Percentiles rank a stretch among this genome's conserved stretches.
Conservation (phyloP, 2,329 filamentous ascomycete species). For the Exserohilum rostratum region DNA sequence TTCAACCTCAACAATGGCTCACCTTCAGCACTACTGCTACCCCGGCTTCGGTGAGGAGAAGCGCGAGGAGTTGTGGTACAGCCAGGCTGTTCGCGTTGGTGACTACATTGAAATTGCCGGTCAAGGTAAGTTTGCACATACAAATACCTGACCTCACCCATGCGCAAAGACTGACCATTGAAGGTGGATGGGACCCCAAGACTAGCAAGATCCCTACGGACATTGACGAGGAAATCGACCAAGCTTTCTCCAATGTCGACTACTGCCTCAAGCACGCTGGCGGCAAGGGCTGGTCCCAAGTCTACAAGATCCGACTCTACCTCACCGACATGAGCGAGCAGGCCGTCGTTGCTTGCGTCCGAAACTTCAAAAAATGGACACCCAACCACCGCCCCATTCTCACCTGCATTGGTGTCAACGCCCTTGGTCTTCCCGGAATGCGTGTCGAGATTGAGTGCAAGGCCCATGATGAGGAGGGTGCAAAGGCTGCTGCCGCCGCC, state of each 20-base stretch:
- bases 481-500: background rate
- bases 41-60: constrained; percentile 47
- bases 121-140: constrained; percentile 36
- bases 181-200: constrained; percentile 45
- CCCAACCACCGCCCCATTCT: constrained; percentile 31
- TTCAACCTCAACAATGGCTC: no score
- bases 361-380: constrained; percentile 35
- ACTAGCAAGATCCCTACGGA: constrained; percentile 24
- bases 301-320: constrained; percentile 47
- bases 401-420: constrained; percentile 29
- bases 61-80: constrained; percentile 40
- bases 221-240: constrained; percentile 41
- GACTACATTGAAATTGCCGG: constrained; percentile 45
- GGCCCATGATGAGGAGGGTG: constrained; percentile 13
- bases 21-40: constrained; percentile 49
- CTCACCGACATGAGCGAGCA: constrained; percentile 26
- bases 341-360: constrained; percentile 23
- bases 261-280: constrained; percentile 58
- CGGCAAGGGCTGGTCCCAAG: constrained; percentile 63
- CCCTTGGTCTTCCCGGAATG: constrained; percentile 50
- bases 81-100: constrained; percentile 46
- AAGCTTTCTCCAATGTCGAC: constrained; percentile 65
- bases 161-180: background rate
- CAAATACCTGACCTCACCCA: no score
- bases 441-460: constrained; percentile 31